Base-by-base conservation (phyloP, 108 stramenopile genomes). In the Seminavis robusta region DNA sequence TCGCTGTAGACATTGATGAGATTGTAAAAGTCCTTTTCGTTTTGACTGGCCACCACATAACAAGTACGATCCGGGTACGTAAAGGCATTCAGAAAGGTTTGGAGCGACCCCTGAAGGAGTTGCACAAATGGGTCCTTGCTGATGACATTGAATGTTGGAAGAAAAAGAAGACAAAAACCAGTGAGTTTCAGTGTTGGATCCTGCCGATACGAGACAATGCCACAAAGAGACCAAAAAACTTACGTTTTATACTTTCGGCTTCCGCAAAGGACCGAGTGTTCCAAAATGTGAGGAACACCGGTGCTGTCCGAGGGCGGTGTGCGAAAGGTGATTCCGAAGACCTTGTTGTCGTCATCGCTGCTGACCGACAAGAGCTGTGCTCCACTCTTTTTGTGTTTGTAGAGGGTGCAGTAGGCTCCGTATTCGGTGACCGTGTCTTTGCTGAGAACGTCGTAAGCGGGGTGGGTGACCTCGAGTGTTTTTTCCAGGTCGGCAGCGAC, bases 11-110 rank as follows among this genome's bases (percentile, higher is more conserved):
- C 98, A 64, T 96, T 94, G 79, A 97, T 91, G 36, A 99, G 88
- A 71, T 99, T 99, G 81, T 96, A 94, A 63, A 98, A 99, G 71
- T 99, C 99, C 75, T 96, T 94, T 17, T 71, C 74, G 81, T 99
- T 99, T 57, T 94, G 95, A 61, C 78, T 81, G 1, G 98, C 95
- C n/a, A 98, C 96, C 0, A 97, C 97, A 68, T 99, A 99, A 66
- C 96, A 95, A 39, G 99, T 99, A 17, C 91, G 64, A 70, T 99
- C 99, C 23, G 97, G 98, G 57, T 98, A 98, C 3, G 99, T 99
- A 57, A 98, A 97, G 23, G 99, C 99, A 77, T 99, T 99, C 47
- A 99, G 61, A 62, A 98, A 98, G 21, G 97, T 99, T 67, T 98
- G 95, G 25, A 98, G 61, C 39, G 69, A 74, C 29, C 97, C 95